A percentile compares a stretch with the other conserved stretches of the same genome.
phyloP scores from a whole-genome alignment of 2,329 filamentous ascomycete species.

The Dothideomycetes sp. region DNA sequence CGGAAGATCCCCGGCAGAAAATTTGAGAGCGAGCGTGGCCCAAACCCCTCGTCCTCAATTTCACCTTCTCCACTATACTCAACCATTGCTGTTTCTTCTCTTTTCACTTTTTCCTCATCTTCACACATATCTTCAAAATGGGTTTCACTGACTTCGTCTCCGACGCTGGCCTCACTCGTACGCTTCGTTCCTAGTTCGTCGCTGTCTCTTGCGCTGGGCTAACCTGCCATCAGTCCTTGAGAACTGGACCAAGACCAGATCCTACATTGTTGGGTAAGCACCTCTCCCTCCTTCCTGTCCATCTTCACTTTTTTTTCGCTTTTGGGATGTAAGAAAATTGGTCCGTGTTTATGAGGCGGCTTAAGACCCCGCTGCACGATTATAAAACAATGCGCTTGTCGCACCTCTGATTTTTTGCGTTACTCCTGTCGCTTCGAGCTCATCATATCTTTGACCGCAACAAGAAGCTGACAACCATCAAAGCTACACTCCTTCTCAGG shows the following conservation, averaged over 20 bases:
- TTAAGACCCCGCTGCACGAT: slow-evolving; percentile 83
- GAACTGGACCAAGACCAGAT: slow-evolving; percentile 64
- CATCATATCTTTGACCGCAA: background rate
- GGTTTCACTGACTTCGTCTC: slow-evolving; percentile 60
- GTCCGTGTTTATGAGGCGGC: slow-evolving; percentile 93
- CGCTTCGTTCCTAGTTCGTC: slow-evolving; percentile 26
- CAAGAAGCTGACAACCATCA: slow-evolving; percentile 15
- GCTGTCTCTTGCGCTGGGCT: slow-evolving; percentile 9
- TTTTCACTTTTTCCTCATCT: slow-evolving; percentile 10
- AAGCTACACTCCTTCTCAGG: slow-evolving; percentile 70
- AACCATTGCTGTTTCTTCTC: too few relatives aligned
- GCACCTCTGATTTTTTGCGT: slow-evolving; percentile 57
- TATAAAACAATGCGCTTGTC: slow-evolving; percentile 62
- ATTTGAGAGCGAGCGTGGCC: background rate
- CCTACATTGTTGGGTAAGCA: slow-evolving; percentile 76
- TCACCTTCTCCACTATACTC: slow-evolving; percentile 11
- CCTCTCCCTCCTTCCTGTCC: slow-evolving; percentile 17
- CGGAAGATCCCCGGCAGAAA: slow-evolving; percentile 2
- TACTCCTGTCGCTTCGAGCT: slow-evolving; percentile 12
- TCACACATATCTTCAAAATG: slow-evolving; percentile 40
- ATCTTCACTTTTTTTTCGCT: slow-evolving; percentile 23
- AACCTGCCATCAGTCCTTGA: slow-evolving; percentile 49
- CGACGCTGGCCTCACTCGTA: slow-evolving; percentile 56
- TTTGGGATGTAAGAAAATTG: slow-evolving; percentile 75
- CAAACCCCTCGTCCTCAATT: slow-evolving; percentile 11